These are phyloP conservation scores for Krasilnikovozyma curviuscula DNA, from an alignment of 768 basidiomycete genomes.

Conservation along the genomic window DNA sequence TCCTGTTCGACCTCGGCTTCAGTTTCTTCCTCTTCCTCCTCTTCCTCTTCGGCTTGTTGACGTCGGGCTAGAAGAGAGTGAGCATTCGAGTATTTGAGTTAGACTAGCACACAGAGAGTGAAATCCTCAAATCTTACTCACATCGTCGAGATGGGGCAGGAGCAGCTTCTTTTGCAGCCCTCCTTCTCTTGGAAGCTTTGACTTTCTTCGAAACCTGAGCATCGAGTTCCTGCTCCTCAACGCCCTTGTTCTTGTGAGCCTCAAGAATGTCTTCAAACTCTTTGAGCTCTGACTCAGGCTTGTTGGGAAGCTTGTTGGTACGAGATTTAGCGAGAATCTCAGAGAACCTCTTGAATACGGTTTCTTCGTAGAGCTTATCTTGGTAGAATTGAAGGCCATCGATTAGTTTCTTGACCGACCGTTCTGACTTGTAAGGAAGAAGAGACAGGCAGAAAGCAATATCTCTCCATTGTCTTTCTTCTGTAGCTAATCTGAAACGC, in stretches of 20 bases:
- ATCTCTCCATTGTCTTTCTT: constrained; percentile 89
- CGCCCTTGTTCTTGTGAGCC: constrained; percentile 62
- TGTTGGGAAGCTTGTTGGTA: constrained; percentile 75
- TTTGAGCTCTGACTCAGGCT: constrained; percentile 78
- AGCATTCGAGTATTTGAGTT: background rate
- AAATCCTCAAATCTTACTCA: background rate
- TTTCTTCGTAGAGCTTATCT: constrained; percentile 80
- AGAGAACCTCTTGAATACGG: constrained; percentile 58
- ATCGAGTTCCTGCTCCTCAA: constrained; percentile 78
- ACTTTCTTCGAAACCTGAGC: constrained; percentile 67
- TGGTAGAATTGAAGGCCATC: constrained; percentile 84
- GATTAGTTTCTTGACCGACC: constrained; percentile 86
- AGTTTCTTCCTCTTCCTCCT: background rate
- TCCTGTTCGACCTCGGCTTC: background rate
- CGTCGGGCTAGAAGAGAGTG: background rate
- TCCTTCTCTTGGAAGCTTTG: constrained; percentile 40
- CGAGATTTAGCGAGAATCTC: constrained; percentile 75
- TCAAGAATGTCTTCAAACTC: constrained; percentile 93
- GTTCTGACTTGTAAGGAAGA: constrained; percentile 89
- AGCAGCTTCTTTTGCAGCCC: constrained; percentile 14
- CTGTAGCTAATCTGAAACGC: constrained; percentile 70
- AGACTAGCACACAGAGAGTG: background rate
- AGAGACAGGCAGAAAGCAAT: constrained; percentile 88
- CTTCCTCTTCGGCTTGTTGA: background rate
- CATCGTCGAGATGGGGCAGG: background rate